Conservation (phyloP, 2,329 filamentous ascomycete species). For the Lojkania enalia region DNA sequence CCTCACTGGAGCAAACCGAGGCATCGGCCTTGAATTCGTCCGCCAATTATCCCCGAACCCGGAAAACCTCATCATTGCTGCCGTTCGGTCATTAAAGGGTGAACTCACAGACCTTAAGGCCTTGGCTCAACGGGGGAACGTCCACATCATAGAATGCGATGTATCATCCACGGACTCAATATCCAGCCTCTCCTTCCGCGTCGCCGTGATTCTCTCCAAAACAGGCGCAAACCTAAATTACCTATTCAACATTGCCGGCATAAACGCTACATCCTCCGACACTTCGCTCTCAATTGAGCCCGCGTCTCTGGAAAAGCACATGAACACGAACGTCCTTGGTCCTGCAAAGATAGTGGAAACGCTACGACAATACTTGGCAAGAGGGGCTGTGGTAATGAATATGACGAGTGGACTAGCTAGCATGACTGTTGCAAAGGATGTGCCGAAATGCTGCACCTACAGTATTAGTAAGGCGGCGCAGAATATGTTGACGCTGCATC, state of each 20-base stretch:
- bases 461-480: constrained; percentile 50
- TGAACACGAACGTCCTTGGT: constrained; percentile 53
- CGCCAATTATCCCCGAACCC: constrained; percentile 34
- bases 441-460: constrained; percentile 46
- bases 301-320: constrained; percentile 44
- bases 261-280: constrained; percentile 45
- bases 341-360: constrained; percentile 52
- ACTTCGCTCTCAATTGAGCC: constrained; percentile 46
- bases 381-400: constrained; percentile 40
- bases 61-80: constrained; percentile 46
- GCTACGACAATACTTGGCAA: constrained; percentile 35
- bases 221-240: constrained; percentile 47
- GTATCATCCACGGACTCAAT: constrained; percentile 37
- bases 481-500: constrained; percentile 51
- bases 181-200: constrained; percentile 41
- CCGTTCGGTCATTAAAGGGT: constrained; percentile 40
- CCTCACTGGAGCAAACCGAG: constrained; percentile 37
- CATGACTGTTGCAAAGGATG: constrained; percentile 33
- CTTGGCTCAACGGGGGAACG: constrained; percentile 25
- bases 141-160: constrained; percentile 50
- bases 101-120: constrained; percentile 35
- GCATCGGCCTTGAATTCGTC: constrained; percentile 37
- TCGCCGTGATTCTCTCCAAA: constrained; percentile 34
- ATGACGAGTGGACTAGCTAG: constrained; percentile 40
- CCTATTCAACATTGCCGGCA: constrained; percentile 48